These are phyloP conservation scores for Lophiotrema nucula DNA, from an alignment of 495 filamentous ascomycete species.

Conservation along the genomic window DNA sequence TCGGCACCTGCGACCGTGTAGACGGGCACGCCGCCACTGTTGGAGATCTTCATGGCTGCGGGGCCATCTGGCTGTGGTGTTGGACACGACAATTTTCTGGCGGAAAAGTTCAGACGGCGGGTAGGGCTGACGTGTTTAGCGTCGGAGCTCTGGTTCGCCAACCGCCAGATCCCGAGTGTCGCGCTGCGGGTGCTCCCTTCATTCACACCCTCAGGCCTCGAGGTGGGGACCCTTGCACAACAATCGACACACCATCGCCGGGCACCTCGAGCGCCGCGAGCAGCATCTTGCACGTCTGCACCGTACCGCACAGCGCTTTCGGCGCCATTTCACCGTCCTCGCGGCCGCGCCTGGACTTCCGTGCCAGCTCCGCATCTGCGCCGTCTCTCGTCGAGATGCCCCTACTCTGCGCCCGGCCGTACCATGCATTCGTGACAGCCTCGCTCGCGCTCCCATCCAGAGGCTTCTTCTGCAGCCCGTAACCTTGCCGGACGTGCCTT, in stretches of 20 bases:
- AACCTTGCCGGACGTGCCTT: no score
- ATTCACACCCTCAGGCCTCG: not conserved
- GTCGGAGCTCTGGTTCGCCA: not conserved
- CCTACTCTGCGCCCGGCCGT: conserved; percentile 20
- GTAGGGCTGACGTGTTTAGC: not conserved
- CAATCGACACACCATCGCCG: no score
- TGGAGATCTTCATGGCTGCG: conserved; percentile 77
- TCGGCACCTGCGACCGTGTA: conserved; percentile 95
- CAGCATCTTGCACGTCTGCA: no score
- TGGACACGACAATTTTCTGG: not conserved
- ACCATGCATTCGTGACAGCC: conserved; percentile 18
- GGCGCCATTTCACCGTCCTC: no score
- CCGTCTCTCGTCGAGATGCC: conserved; percentile 19
- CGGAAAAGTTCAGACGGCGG: conserved; percentile 13
- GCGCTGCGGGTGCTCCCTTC: not conserved
- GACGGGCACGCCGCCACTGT: conserved; percentile 83
- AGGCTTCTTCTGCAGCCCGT: no score
- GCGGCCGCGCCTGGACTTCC: no score
- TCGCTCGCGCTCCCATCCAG: no score
- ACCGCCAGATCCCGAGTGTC: not conserved
- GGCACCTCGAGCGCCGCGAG: no score
- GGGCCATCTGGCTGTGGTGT: not conserved
- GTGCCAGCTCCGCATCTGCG: no score
- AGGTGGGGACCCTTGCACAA: no score
- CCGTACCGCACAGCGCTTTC: no score